Evolutionary conservation across 2,329 filamentous ascomycete species (phyloP).

Genomic region (Ophiostoma pallidulum): DNA sequence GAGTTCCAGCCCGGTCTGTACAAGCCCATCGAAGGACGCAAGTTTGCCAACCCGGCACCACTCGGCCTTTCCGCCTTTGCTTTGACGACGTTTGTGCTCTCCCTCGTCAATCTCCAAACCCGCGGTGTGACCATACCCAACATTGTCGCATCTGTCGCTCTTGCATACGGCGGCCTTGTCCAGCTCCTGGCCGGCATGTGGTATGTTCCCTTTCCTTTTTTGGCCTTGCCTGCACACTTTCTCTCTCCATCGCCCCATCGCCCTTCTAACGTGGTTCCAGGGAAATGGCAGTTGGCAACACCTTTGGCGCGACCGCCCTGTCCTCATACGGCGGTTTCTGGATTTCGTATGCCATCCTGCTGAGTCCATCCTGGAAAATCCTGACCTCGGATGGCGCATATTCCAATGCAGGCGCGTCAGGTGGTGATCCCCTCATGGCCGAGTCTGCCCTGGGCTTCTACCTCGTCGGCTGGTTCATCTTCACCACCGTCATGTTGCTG

Average conservation of each 20-base stretch:
- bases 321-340: conserved; percentile 81
- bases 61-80: conserved; percentile 72
- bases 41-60: conserved; percentile 71
- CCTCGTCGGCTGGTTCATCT: conserved; percentile 75
- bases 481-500: conserved; percentile 64
- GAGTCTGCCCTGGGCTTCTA: conserved; percentile 62
- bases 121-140: conserved; percentile 51
- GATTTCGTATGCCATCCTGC: conserved; percentile 64
- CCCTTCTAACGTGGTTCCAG: conserved; percentile 30
- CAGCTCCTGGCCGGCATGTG: conserved; percentile 81
- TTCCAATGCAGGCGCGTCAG: conserved; percentile 13
- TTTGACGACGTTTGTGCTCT: conserved; percentile 73
- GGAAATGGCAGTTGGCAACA: conserved; percentile 84
- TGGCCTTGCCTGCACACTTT: not conserved
- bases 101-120: conserved; percentile 60
- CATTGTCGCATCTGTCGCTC: conserved; percentile 59
- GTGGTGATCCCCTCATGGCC: conserved; percentile 34
- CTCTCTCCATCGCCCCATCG: not conserved
- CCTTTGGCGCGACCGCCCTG: conserved; percentile 72
- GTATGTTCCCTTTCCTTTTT: conserved; percentile 38
- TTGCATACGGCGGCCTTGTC: conserved; percentile 68
- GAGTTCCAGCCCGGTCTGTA: conserved; percentile 63
- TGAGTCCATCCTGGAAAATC: conserved; percentile 60
- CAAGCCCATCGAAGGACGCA: conserved; percentile 54
- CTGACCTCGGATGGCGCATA: conserved; percentile 37